Conservation (phyloP, 2,329 filamentous ascomycete genomes). For the Alternaria ventricosa region DNA sequence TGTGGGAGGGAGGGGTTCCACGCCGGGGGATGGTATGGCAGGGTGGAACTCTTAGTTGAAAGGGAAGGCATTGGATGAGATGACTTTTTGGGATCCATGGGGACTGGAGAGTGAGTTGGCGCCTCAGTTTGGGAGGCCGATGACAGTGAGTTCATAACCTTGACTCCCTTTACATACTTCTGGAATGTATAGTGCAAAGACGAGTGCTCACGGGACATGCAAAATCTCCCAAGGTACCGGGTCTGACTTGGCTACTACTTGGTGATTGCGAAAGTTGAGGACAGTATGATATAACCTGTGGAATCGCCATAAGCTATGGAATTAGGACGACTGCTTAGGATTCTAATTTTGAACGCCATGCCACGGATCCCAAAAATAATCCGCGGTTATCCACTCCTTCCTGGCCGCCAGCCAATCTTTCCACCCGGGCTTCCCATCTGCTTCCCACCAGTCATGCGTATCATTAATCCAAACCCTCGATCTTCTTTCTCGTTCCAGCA, state of each 20-base stretch:
- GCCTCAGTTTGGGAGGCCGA: not conserved
- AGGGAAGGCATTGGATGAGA: not conserved
- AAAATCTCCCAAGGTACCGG: not conserved
- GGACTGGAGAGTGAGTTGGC: not conserved
- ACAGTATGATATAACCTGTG: not conserved
- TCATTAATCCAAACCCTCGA: not conserved
- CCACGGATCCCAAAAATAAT: not conserved
- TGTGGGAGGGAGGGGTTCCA: too few species aligned
- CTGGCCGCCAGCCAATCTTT: not conserved
- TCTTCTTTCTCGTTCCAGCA: not conserved
- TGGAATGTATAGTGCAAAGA: not conserved
- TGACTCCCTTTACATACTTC: not conserved
- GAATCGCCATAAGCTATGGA: not conserved
- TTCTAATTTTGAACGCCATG: not conserved
- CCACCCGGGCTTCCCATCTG: not conserved
- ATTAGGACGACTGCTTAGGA: not conserved
- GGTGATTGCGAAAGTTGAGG: not conserved
- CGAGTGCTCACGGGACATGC: not conserved
- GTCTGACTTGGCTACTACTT: not conserved
- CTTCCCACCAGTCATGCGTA: not conserved
- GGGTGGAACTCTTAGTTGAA: not conserved
- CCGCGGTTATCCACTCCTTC: not conserved
- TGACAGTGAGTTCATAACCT: too few species aligned
- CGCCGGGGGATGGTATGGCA: not conserved
- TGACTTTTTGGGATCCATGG: not conserved